Evolutionary conservation across 257 asterid species (phyloP).

Genomic region (Cynanchum wilfordii): DNA sequence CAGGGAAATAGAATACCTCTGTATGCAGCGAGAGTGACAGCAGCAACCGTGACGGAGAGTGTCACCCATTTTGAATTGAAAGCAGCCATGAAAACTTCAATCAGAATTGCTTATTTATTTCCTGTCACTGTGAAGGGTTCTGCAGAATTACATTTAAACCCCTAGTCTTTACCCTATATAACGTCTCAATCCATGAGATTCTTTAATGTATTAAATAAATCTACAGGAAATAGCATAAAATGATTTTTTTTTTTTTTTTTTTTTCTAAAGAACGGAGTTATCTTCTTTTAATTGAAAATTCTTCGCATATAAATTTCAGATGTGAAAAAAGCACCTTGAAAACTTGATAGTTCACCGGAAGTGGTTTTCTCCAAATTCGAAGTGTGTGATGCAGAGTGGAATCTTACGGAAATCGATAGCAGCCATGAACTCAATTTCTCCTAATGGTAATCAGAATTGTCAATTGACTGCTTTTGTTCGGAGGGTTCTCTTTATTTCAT

Average conservation of each 20-base stretch:
- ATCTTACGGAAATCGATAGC: slow-evolving; percentile 27
- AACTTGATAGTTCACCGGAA: neutral
- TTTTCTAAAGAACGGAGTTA: neutral
- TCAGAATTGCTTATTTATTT: neutral
- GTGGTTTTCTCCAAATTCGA: neutral
- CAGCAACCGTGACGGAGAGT: slow-evolving; percentile 37
- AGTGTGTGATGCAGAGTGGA: slow-evolving; percentile 22
- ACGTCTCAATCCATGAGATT: slow-evolving; percentile 1
- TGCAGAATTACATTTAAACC: neutral
- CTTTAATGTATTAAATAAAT: neutral
- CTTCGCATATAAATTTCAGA: no score
- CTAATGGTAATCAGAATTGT: neutral
- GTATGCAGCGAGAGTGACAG: slow-evolving; percentile 42
- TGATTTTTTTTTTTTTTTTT: neutral
- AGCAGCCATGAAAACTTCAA: slow-evolving; percentile 23
- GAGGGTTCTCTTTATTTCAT: neutral
- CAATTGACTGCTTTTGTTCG: neutral
- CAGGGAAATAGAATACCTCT: slow-evolving; percentile 26
- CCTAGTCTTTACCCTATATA: neutral
- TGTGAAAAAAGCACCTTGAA: neutral
- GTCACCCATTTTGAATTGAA: slow-evolving; percentile 31
- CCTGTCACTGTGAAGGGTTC: neutral
- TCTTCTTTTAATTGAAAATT: neutral
- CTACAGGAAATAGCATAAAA: neutral
- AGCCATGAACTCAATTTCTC: slow-evolving; percentile 19